A percentile compares a stretch with the other conserved stretches of the same genome.
phyloP scores from a whole-genome alignment of 768 basidiomycete genomes.

The Tricholoma terreum region DNA sequence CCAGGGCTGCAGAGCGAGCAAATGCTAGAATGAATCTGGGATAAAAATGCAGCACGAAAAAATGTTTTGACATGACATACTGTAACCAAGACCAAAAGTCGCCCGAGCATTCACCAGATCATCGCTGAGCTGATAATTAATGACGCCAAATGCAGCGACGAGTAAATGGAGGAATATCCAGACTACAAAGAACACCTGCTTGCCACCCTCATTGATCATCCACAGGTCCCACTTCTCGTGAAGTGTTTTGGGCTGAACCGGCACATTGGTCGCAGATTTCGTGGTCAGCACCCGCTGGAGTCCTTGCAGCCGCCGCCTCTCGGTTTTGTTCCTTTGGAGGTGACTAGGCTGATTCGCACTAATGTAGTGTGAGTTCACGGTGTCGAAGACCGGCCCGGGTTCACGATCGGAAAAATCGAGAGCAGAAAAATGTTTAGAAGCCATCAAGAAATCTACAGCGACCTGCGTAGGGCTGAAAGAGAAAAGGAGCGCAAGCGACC shows the following conservation, averaged over 20 bases:
- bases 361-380: constrained; percentile 31
- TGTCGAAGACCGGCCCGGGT: constrained; percentile 38
- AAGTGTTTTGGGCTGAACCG: constrained; percentile 37
- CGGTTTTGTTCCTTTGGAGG: constrained; percentile 83
- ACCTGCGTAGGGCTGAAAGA: constrained; percentile 35
- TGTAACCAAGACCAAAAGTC: constrained; percentile 73
- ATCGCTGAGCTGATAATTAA: constrained; percentile 80
- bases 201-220: constrained; percentile 93
- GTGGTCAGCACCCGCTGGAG: constrained; percentile 62
- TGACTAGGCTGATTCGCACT: constrained; percentile 37
- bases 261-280: constrained; percentile 22
- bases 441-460: constrained; percentile 31
- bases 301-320: constrained; percentile 79
- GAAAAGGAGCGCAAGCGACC: constrained; percentile 39
- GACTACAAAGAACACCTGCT: constrained; percentile 70
- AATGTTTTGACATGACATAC: constrained; percentile 43
- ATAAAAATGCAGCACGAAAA: constrained; percentile 24
- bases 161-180: constrained; percentile 82
- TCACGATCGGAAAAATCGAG: constrained; percentile 68
- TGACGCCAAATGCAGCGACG: constrained; percentile 71
- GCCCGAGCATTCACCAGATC: constrained; percentile 64
- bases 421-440: constrained; percentile 51
- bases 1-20: constrained; percentile 84
- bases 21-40: constrained; percentile 50
- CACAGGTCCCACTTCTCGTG: constrained; percentile 60